Evolutionary conservation across 75 land plant species (phyloP).

Genomic region (Selaginella moellendorffii): DNA sequence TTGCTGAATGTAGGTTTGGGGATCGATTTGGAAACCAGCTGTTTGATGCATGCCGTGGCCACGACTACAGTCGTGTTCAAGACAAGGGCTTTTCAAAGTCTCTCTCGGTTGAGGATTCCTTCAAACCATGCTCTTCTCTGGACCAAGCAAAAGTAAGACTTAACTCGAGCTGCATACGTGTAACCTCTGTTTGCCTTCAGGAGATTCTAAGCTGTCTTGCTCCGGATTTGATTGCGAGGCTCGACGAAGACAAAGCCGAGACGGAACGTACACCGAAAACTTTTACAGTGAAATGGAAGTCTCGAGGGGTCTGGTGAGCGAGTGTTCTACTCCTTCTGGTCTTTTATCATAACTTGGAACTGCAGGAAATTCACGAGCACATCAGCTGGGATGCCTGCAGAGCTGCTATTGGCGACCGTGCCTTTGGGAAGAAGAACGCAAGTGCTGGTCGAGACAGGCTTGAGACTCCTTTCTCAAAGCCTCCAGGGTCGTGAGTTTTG

Average conservation of each 20-base stretch:
- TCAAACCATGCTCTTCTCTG: slow-evolving; percentile 26
- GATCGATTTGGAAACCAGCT: slow-evolving; percentile 15
- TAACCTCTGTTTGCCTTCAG: slow-evolving; percentile 5
- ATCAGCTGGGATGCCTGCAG: slow-evolving; percentile 26
- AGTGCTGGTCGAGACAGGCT: slow-evolving; percentile 18
- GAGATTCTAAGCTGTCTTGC: slow-evolving; percentile 11
- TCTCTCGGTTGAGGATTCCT: slow-evolving; percentile 34
- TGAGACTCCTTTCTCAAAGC: slow-evolving; percentile 20
- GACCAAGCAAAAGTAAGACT: slow-evolving; percentile 23
- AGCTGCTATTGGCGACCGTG: slow-evolving; percentile 19
- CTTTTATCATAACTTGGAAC: background rate
- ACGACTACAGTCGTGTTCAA: slow-evolving; percentile 19
- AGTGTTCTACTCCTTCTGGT: background rate
- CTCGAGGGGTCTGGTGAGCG: slow-evolving; percentile 18
- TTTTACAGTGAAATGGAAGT: slow-evolving; percentile 29
- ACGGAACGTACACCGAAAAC: slow-evolving; percentile 21
- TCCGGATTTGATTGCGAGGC: slow-evolving; percentile 21
- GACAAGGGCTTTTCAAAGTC: slow-evolving; percentile 32
- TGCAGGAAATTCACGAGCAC: slow-evolving; percentile 26
- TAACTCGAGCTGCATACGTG: background rate
- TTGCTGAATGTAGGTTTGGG: no score
- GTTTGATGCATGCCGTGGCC: slow-evolving; percentile 25
- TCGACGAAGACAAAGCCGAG: slow-evolving; percentile 29
- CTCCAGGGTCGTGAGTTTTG: slow-evolving; percentile 17
- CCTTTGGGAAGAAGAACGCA: slow-evolving; percentile 18